phyloP scores from a whole-genome alignment of 257 asterid species.

The Solanum okadae region DNA sequence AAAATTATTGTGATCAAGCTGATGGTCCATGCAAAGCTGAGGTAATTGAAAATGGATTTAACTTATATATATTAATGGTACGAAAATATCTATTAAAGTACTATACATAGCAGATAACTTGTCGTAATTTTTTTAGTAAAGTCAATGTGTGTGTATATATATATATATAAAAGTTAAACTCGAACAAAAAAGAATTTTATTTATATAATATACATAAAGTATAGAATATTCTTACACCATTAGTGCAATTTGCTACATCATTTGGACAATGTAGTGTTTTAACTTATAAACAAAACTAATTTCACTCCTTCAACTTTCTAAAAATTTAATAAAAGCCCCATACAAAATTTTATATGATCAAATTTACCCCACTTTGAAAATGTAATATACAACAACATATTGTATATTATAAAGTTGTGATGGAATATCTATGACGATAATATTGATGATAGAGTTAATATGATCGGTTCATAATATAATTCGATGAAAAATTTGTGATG shows the following conservation, averaged over 20 bases:
- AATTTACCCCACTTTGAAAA: neutral
- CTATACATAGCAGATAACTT: neutral
- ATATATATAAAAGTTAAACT: neutral
- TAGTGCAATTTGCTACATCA: neutral
- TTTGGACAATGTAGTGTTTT: neutral
- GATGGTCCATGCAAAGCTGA: conserved; percentile 20
- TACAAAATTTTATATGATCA: neutral
- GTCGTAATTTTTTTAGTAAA: fast-evolving
- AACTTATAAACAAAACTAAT: neutral
- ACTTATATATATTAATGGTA: neutral
- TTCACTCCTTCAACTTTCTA: neutral
- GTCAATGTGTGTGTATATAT: neutral
- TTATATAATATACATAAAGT: neutral
- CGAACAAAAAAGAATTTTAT: neutral
- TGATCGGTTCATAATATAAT: too few species aligned
- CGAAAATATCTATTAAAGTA: neutral
- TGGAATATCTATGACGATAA: too few species aligned
- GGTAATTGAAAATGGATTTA: conserved; percentile 18
- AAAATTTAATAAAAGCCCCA: neutral
- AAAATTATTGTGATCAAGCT: conserved; percentile 42
- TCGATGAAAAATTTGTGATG: too few species aligned
- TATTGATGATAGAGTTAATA: too few species aligned
- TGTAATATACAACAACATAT: neutral
- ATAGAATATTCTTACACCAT: neutral
- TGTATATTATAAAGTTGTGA: neutral